Percentiles rank a stretch among this genome's conserved stretches.
These are phyloP conservation scores for Solanum sitiens DNA, from an alignment of 257 asterid genomes.

Conservation along the genomic window DNA sequence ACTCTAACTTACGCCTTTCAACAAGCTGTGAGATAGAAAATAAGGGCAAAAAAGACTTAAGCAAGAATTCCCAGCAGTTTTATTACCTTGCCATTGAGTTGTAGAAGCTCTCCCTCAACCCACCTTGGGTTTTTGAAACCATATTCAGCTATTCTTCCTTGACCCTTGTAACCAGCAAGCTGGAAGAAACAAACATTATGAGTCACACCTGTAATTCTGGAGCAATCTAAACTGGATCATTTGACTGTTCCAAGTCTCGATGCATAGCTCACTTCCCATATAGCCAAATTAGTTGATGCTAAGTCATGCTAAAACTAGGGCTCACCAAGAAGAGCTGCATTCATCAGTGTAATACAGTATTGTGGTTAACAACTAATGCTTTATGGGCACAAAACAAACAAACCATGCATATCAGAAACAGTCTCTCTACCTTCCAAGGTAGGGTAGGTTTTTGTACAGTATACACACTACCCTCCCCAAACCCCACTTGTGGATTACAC, in stretches of 20 bases:
- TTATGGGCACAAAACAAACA: background rate
- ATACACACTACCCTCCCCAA: background rate
- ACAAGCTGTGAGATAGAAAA: background rate
- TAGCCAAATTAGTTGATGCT: background rate
- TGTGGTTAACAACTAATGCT: background rate
- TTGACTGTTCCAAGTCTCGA: background rate
- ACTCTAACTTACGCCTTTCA: background rate
- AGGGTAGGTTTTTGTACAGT: background rate
- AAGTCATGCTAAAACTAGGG: background rate
- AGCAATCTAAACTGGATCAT: constrained; percentile 1
- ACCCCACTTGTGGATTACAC: background rate
- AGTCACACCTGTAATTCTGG: background rate
- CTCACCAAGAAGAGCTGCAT: background rate
- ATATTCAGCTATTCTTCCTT: constrained; percentile 84
- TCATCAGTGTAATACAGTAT: background rate
- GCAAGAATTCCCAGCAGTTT: background rate
- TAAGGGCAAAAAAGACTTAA: background rate
- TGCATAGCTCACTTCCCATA: background rate
- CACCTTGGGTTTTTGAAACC: constrained; percentile 82
- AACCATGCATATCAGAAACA: background rate
- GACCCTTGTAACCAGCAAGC: constrained; percentile 85
- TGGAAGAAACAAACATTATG: constrained; percentile 15
- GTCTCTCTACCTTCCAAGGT: background rate
- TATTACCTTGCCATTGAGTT: constrained; percentile 81
- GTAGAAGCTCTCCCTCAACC: constrained; percentile 95